Conservation (phyloP, 176 grass and related monocot genomes). For the Rhynchospora pubera region DNA sequence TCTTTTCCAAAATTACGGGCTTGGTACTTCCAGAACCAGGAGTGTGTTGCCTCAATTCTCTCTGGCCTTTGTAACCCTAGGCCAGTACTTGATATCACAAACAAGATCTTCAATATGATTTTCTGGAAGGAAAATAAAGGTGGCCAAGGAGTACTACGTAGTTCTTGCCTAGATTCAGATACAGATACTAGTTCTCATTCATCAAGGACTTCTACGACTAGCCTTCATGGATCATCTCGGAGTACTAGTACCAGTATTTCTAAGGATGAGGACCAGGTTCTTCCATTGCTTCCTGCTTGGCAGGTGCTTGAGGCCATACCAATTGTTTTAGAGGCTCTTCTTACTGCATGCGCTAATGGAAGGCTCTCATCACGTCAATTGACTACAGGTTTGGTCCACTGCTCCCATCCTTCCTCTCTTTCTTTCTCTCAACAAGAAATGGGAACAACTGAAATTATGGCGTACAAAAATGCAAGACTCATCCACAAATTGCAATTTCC, state of each 20-base stretch:
- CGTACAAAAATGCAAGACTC: background rate
- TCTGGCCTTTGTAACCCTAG: background rate
- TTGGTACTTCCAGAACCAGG: constrained; percentile 17
- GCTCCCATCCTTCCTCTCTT: background rate
- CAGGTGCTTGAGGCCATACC: constrained; percentile 54
- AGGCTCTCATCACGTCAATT: constrained; percentile 61
- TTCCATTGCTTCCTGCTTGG: constrained; percentile 15
- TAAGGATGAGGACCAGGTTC: constrained; percentile 11
- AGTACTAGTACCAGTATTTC: constrained; percentile 35
- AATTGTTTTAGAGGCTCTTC: constrained; percentile 62
- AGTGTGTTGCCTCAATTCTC: constrained; percentile 3
- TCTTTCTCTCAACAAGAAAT: background rate
- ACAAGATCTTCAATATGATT: constrained; percentile 22
- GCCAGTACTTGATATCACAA: background rate
- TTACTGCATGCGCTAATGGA: constrained; percentile 67
- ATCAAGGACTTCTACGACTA: background rate
- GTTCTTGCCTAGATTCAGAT: background rate
- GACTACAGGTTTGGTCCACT: constrained; percentile 43
- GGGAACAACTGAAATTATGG: background rate
- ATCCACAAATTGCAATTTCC: background rate
- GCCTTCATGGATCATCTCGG: background rate
- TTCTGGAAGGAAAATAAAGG: background rate
- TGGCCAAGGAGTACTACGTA: background rate
- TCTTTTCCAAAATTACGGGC: constrained; percentile 14
- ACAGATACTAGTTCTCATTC: background rate